phyloP scores from a whole-genome alignment of 768 basidiomycete genomes.

The Kwoniella botswanensis region DNA sequence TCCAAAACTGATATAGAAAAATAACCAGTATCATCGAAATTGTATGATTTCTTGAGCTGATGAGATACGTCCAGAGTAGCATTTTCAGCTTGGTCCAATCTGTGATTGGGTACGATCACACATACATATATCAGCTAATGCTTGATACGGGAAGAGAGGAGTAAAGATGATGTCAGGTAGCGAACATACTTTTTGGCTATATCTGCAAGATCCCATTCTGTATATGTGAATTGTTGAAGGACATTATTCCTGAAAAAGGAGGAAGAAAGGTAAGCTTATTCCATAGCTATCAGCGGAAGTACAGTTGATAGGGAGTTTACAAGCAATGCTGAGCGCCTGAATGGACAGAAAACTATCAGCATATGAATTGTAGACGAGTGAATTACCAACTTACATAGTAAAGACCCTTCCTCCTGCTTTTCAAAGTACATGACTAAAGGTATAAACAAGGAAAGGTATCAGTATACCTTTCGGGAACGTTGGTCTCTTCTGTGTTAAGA shows the following conservation, averaged over 20 bases:
- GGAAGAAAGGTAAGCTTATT: neutral
- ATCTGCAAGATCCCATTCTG: conserved; percentile 56
- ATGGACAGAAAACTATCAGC: neutral
- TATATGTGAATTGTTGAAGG: conserved; percentile 53
- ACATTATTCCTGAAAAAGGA: conserved; percentile 46
- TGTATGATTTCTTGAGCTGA: conserved; percentile 65
- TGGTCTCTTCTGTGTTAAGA: neutral
- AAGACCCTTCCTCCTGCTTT: conserved; percentile 49
- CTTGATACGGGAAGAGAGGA: too few relatives aligned
- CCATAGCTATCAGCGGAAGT: too few relatives aligned
- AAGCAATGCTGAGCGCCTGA: conserved; percentile 53
- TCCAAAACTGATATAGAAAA: conserved; percentile 85
- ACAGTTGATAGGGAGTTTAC: conserved; percentile 23
- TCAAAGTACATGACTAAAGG: conserved; percentile 50
- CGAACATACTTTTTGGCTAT: conserved; percentile 52
- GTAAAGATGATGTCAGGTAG: too few relatives aligned
- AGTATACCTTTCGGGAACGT: neutral
- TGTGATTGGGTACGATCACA: neutral
- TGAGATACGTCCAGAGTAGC: conserved; percentile 56
- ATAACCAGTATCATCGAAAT: conserved; percentile 95
- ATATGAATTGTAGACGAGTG: neutral
- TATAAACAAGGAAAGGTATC: neutral
- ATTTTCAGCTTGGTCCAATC: conserved; percentile 55
- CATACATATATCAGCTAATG: neutral
- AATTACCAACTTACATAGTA: conserved; percentile 41